Percentiles rank a stretch among this genome's conserved stretches.
Evolutionary conservation across 2,329 filamentous ascomycete genomes (phyloP).

Genomic region (Geosmithia morbida): DNA sequence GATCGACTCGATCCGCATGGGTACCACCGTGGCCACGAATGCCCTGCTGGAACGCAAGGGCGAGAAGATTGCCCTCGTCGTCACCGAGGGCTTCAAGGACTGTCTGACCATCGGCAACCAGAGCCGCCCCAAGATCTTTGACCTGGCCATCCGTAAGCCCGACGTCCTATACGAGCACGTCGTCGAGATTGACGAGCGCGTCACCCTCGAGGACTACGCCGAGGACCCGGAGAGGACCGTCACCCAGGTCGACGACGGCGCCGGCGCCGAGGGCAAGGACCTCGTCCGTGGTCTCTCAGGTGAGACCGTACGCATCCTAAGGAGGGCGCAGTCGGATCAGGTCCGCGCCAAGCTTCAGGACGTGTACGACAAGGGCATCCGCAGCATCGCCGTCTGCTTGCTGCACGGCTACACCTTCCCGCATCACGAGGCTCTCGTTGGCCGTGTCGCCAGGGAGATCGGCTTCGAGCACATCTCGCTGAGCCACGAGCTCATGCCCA

Average conservation of each 20-base stretch:
- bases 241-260: conserved; percentile 32
- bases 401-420: conserved; percentile 92
- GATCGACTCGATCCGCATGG: conserved; percentile 91
- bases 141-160: conserved; percentile 73
- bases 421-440: conserved; percentile 67
- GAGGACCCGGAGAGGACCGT: conserved; percentile 58
- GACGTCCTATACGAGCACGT: conserved; percentile 77
- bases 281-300: conserved; percentile 55
- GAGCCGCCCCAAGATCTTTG: conserved; percentile 78
- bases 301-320: conserved; percentile 54
- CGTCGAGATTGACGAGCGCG: conserved; percentile 80
- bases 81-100: conserved; percentile 79
- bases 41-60: conserved; percentile 82
- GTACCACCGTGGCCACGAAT: conserved; percentile 89
- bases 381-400: conserved; percentile 75
- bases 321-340: conserved; percentile 37
- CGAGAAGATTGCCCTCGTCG: conserved; percentile 74
- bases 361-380: conserved; percentile 52
- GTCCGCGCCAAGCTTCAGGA: conserved; percentile 44
- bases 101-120: conserved; percentile 85
- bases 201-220: conserved; percentile 83
- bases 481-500: conserved; percentile 23
- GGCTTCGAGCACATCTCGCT: conserved; percentile 61
- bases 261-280: conserved; percentile 33
- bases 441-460: conserved; percentile 61